A percentile compares a stretch with the other conserved stretches of the same genome.
These are phyloP conservation scores for Pichia sp. DNA, from an alignment of 1,139 yeast species.

Conservation along the genomic window DNA sequence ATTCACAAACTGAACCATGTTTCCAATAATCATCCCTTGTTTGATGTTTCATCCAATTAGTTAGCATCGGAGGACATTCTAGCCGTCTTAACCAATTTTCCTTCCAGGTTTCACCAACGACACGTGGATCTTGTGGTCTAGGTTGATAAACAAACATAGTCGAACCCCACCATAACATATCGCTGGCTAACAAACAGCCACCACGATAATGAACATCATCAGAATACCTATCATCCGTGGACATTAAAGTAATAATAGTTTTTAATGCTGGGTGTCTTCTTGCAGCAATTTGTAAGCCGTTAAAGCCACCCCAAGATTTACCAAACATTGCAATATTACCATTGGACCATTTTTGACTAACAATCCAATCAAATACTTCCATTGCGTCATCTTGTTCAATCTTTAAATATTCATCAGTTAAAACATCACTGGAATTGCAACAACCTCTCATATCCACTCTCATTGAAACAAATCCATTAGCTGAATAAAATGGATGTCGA, in stretches of 20 bases:
- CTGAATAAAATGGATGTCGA: constrained; percentile 40
- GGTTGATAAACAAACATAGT: constrained; percentile 38
- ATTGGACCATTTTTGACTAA: constrained; percentile 36
- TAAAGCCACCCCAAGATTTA: constrained; percentile 43
- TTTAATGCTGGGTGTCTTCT: constrained; percentile 39
- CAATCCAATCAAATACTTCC: constrained; percentile 37
- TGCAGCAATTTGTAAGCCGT: constrained; percentile 38
- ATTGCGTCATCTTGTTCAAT: constrained; percentile 39
- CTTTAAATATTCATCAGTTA: constrained; percentile 35
- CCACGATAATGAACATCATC: constrained; percentile 42
- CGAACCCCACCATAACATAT: constrained; percentile 43
- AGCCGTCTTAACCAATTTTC: constrained; percentile 35
- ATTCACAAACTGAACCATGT: constrained; percentile 38
- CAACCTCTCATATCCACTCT: constrained; percentile 41
- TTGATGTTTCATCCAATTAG: constrained; percentile 37
- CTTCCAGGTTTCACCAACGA: constrained; percentile 35
- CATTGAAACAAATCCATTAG: constrained; percentile 37
- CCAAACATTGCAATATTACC: constrained; percentile 41
- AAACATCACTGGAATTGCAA: constrained; percentile 36
- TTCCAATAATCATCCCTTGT: constrained; percentile 38
- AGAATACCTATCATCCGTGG: constrained; percentile 39
- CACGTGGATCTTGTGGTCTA: constrained; percentile 37
- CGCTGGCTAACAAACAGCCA: constrained; percentile 37
- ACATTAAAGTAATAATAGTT: constrained; percentile 36
- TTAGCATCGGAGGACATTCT: constrained; percentile 33